Evolutionary conservation across 2,329 filamentous ascomycete species (phyloP).

Genomic region (Aspergillus novoparasiticus): DNA sequence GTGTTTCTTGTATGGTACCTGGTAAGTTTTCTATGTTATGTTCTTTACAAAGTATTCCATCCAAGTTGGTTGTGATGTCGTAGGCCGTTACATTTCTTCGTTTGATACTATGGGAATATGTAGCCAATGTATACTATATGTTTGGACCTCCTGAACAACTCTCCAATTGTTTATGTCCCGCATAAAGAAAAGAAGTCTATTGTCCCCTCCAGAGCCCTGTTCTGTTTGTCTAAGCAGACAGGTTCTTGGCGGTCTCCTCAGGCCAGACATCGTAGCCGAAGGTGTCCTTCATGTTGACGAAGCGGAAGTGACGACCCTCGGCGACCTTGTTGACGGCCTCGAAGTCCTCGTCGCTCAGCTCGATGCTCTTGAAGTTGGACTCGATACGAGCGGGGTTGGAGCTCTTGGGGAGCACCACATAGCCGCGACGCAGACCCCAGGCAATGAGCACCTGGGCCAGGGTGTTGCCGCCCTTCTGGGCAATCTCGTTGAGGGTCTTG

Average conservation of each 20-base stretch:
- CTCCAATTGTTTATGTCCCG: constrained; percentile 21
- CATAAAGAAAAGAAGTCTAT: constrained; percentile 17
- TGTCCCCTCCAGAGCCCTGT: background rate
- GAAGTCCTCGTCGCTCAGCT: constrained; percentile 61
- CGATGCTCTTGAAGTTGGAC: constrained; percentile 67
- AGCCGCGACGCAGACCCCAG: constrained; percentile 68
- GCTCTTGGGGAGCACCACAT: constrained; percentile 71
- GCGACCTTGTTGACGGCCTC: constrained; percentile 65
- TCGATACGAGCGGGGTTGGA: constrained; percentile 67
- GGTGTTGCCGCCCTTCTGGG: constrained; percentile 59
- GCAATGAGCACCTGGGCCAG: constrained; percentile 65
- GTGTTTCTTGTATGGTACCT: background rate
- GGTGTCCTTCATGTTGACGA: constrained; percentile 81
- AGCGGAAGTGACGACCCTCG: constrained; percentile 66
- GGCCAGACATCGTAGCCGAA: constrained; percentile 75
- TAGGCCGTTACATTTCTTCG: constrained; percentile 1
- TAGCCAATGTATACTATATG: constrained; percentile 7
- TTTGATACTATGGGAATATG: background rate
- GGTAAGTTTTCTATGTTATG: constrained; percentile 1
- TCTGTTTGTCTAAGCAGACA: constrained; percentile 28
- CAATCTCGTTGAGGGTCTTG: constrained; percentile 60
- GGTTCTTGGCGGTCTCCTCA: constrained; percentile 51
- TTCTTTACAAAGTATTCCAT: background rate
- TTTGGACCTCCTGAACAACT: background rate
- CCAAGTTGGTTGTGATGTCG: background rate